Evolutionary conservation across 495 filamentous ascomycete species (phyloP).

Genomic region (Filosporella fistucella): DNA sequence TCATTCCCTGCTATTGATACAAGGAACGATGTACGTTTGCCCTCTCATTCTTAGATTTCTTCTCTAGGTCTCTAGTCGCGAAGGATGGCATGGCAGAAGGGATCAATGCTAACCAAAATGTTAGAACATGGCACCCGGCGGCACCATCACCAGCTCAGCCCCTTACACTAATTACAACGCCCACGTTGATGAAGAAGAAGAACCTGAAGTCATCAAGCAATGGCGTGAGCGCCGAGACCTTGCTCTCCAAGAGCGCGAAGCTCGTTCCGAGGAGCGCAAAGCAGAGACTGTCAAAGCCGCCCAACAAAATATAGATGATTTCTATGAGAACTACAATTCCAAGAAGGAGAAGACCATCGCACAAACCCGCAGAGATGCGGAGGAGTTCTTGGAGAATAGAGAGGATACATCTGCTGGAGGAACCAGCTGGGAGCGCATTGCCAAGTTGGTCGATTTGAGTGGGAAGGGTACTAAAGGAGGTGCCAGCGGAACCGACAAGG

Average conservation of each 20-base stretch:
- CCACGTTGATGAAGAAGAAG: conserved; percentile 67
- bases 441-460: conserved; percentile 92
- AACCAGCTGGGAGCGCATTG: conserved; percentile 97
- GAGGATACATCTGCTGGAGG: conserved; percentile 92
- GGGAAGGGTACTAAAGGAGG: conserved; percentile 87
- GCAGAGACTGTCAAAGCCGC: conserved; percentile 78
- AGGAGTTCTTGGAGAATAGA: conserved; percentile 81
- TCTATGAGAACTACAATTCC: conserved; percentile 98
- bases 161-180: too few species aligned
- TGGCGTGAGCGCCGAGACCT: conserved; percentile 90
- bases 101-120: background rate
- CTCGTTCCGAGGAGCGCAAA: conserved; percentile 74
- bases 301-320: conserved; percentile 89
- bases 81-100: too few species aligned
- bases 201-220: conserved; percentile 81
- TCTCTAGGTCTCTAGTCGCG: too few species aligned
- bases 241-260: conserved; percentile 65
- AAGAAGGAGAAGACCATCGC: conserved; percentile 89
- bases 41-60: background rate
- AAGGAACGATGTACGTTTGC: conserved; percentile 65
- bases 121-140: conserved; percentile 79
- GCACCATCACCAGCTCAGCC: conserved; percentile 79
- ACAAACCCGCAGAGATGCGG: conserved; percentile 85
- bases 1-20: conserved; percentile 82
- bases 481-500: conserved; percentile 83